Evolutionary conservation across 2,329 filamentous ascomycete species (phyloP), one percentile per base, ranked within the genome.

Genomic region (Monilinia fructigena): DNA sequence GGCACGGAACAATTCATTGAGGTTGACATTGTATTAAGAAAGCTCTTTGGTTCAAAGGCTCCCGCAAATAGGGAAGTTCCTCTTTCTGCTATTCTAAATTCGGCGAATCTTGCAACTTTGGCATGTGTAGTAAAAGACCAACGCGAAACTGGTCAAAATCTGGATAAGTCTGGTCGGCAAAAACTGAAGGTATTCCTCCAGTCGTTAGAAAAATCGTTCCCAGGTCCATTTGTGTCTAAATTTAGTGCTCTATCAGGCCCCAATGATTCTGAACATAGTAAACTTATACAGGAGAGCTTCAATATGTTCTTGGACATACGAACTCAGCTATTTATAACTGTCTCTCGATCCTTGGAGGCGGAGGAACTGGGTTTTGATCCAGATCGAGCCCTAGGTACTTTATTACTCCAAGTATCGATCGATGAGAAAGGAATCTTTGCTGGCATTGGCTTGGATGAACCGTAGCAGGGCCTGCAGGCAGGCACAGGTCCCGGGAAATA

Each of bases 301-400:
- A 72, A 79, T 4, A 69, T 86, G 28, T 82, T 79, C 1, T 73
- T 87, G 8, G 81, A 84, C 8, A 77, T 87, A 28, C 80, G 84
- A 2, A 86, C 84, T 2, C 85, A 87, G 68, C 76, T 80, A 14
- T 76, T 81, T n/a, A 81, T 86, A 52, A 68, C 77, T n/a, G 73
- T 77, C 7, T 72, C 84, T 4, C 73, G 77, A 52, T 74, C 73
- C 10, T 69, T 76, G 40, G 66, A 75, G 38, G 70, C 75, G 6
- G 52, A 67, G 6, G 68, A 28, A 7, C 45, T 70, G 2, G 70
- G 69, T 11, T 81, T 79, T 56, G 72, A 81, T 68, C 79, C 81
- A 4, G 73, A 79, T 16, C 71, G 73, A 12, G 71, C 79, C 4
- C 48, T 66, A 18, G 23, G 2, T 14, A 18, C 14, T 1, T 42